Conservation (phyloP, 108 stramenopile species). For the Fragilariopsis cylindrus region DNA sequence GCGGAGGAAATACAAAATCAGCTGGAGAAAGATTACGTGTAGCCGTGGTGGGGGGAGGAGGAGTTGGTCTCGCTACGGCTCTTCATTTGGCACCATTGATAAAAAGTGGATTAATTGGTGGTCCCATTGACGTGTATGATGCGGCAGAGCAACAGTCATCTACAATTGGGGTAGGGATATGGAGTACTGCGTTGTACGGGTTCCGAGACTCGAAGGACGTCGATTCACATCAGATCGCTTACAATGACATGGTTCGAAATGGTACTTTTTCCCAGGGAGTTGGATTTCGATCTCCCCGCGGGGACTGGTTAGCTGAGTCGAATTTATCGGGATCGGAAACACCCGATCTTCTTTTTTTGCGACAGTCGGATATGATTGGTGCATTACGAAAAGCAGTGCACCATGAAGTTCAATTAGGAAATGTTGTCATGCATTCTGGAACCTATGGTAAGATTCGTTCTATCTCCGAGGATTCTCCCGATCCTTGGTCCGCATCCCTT, state of each 20-base stretch:
- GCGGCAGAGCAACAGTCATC: slow-evolving; percentile 2
- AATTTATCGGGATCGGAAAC: slow-evolving; percentile 48
- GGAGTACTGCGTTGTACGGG: slow-evolving; percentile 78
- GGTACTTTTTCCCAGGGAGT: slow-evolving; percentile 64
- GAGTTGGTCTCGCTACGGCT: slow-evolving; percentile 73
- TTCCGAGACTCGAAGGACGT: slow-evolving; percentile 50
- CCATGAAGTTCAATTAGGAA: slow-evolving; percentile 61
- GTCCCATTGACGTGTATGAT: slow-evolving; percentile 83
- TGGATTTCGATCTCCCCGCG: slow-evolving; percentile 81
- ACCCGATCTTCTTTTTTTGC: slow-evolving; percentile 67
- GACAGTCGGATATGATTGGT: slow-evolving; percentile 70
- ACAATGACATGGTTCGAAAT: slow-evolving; percentile 50
- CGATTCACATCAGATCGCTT: slow-evolving; percentile 52
- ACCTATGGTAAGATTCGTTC: slow-evolving; percentile 37
- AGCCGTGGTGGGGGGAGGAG: slow-evolving; percentile 83
- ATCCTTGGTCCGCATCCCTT: slow-evolving; percentile 58
- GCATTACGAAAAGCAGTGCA: slow-evolving; percentile 59
- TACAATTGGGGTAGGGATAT: slow-evolving; percentile 81
- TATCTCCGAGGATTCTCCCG: slow-evolving; percentile 43
- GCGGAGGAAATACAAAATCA: not conserved
- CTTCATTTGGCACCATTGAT: slow-evolving; percentile 83
- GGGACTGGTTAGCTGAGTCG: slow-evolving; percentile 75
- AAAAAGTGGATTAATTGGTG: slow-evolving; percentile 50
- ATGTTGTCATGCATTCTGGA: slow-evolving; percentile 52
- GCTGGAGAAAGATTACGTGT: slow-evolving; percentile 54